Evolutionary conservation across 148 eudicot genomes (phyloP), one percentile per base, ranked within the genome.

Genomic region (Nepenthes gracilis): DNA sequence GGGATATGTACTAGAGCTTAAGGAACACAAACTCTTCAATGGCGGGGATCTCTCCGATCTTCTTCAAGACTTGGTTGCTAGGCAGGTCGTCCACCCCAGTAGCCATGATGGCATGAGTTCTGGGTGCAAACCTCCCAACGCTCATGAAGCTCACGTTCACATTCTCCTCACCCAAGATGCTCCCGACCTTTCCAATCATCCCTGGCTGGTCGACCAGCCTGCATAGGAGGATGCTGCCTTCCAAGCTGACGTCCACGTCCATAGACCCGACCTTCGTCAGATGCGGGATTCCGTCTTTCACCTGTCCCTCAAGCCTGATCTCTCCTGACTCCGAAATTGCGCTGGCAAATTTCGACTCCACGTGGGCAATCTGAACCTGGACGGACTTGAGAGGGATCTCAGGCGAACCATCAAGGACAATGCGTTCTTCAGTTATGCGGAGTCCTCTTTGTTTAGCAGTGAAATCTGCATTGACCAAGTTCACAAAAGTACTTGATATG

Each of bases 71-170:
- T 43, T 75, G 67, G 65, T 66, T 75, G 74, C 87, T 90, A 1
- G 97, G 97, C 56, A 63, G 76, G 47, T 90, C 95, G 56, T 90
- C 97, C 13, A 90, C 97, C n/a, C 97, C 97, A 32, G 87, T 87
- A 10, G 97, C 88, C 97, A 90, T 90, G 9, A 90, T 72, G 38
- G 97, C 97, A 56, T 85, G 95, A 35, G 85, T 90, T 62, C 97
- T 71, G 0, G 97, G 97, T 35, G 97, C 88, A 12, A 83, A 63
- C 74, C 97, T 71, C 33, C 97, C 95, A 7, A 90, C 97, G 35
- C 82, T 90, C 97, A 90, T 90, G 61, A 90, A 90, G 71, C 95
- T 90, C 62, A 86, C 97, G 38, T 90, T 90, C 69, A 90, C 94
- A 54, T 90, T 87, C 70, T 87, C 95, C 54, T 85, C 85, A 8